Evolutionary conservation across 108 stramenopile species (phyloP).

Genomic region (Parietichytrium sp.): DNA sequence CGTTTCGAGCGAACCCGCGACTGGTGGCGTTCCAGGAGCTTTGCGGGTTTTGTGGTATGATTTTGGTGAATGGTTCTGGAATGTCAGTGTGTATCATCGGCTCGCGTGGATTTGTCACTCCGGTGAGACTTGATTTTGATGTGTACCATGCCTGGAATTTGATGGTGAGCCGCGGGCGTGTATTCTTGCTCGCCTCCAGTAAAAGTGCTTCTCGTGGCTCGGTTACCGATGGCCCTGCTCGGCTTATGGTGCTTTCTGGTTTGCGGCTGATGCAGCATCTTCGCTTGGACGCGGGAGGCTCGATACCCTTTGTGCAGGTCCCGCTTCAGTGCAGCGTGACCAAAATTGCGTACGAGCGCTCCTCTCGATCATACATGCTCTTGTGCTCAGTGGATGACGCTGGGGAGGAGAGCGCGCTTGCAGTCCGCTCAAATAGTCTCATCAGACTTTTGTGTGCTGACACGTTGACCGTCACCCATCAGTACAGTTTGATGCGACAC

Average conservation of each 20-base stretch:
- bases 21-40: background rate
- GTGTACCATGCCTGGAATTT: background rate
- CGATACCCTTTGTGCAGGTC: constrained; percentile 13
- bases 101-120: background rate
- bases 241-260: background rate
- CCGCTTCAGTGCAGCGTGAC: constrained; percentile 9
- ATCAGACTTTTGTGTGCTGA: constrained; percentile 33
- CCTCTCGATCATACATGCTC: constrained; percentile 18
- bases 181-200: constrained; percentile 18
- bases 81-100: background rate
- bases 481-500: constrained; percentile 4
- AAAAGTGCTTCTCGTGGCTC: background rate
- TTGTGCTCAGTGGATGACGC: background rate
- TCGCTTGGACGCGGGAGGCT: background rate
- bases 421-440: background rate
- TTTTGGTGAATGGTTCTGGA: background rate
- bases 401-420: background rate
- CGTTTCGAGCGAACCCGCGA: background rate
- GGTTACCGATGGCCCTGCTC: background rate
- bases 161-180: constrained; percentile 14
- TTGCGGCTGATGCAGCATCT: background rate
- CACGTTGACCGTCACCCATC: background rate
- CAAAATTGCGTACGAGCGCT: constrained; percentile 3
- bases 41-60: background rate
- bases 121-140: background rate